Conservation (phyloP, 768 basidiomycete species). For the Podaxis mareebaensis region DNA sequence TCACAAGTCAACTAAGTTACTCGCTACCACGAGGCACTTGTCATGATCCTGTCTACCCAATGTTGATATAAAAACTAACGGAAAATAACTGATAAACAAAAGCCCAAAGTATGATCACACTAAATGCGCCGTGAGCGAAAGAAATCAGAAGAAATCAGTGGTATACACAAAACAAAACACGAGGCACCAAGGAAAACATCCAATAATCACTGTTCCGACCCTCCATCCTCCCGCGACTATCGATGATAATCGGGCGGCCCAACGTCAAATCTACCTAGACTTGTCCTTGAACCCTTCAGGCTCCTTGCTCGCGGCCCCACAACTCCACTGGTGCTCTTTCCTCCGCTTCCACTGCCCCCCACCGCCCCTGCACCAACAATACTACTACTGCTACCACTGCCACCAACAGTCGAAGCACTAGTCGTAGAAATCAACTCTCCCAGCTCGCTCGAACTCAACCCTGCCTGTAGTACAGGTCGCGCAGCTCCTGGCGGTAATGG, state of each 20-base stretch:
- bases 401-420: background rate
- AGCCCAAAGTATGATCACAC: no score
- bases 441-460: background rate
- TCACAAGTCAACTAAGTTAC: no score
- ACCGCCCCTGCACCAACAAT: background rate
- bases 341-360: background rate
- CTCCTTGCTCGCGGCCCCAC: background rate
- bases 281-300: background rate
- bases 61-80: no score
- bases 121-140: no score
- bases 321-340: background rate
- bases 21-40: no score
- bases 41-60: no score
- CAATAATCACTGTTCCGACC: background rate
- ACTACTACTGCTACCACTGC: background rate
- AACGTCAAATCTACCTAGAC: background rate
- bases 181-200: background rate
- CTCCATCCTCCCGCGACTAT: background rate
- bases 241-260: background rate
- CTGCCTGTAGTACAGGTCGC: background rate
- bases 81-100: no score
- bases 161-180: background rate
- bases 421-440: background rate
- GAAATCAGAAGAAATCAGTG: no score
- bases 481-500: conserved; percentile 10